phyloP scores from a whole-genome alignment of 1,284 basidiomycete genomes.

The Fomitopsis pinicola region DNA sequence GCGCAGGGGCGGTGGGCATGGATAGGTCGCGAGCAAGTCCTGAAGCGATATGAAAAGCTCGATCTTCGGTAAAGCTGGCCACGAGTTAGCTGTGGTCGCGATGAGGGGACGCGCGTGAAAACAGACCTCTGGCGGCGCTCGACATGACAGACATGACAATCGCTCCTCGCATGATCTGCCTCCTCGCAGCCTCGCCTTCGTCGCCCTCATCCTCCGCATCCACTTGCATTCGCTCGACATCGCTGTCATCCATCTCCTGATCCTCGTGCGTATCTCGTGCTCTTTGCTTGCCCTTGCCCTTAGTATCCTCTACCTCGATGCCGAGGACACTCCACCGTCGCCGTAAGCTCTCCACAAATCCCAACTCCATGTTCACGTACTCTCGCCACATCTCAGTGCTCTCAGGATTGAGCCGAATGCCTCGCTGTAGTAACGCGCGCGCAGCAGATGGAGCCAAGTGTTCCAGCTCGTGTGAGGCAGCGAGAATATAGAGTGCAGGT shows the following conservation, averaged over 20 bases:
- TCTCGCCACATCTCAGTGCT: slow-evolving; percentile 80
- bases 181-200: slow-evolving; percentile 46
- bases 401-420: slow-evolving; percentile 72
- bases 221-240: slow-evolving; percentile 49
- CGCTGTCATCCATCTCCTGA: slow-evolving; percentile 31
- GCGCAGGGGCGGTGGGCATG: slow-evolving; percentile 45
- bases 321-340: slow-evolving; percentile 81
- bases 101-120: neutral
- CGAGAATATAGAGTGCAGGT: slow-evolving; percentile 80
- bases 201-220: slow-evolving; percentile 33
- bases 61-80: slow-evolving; percentile 51
- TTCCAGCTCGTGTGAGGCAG: slow-evolving; percentile 82
- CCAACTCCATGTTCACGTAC: slow-evolving; percentile 89
- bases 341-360: slow-evolving; percentile 82
- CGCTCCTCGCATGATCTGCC: slow-evolving; percentile 63
- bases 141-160: slow-evolving; percentile 68
- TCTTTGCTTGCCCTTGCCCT: slow-evolving; percentile 21
- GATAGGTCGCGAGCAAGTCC: slow-evolving; percentile 49
- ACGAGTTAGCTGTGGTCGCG: slow-evolving; percentile 1
- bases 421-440: slow-evolving; percentile 81
- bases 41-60: slow-evolving; percentile 58
- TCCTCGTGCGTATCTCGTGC: slow-evolving; percentile 16
- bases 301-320: slow-evolving; percentile 31
- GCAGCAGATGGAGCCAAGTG: slow-evolving; percentile 79
- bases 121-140: slow-evolving; percentile 61